Base-by-base conservation (phyloP, 768 basidiomycete genomes). In the Boletus subcaerulescens region DNA sequence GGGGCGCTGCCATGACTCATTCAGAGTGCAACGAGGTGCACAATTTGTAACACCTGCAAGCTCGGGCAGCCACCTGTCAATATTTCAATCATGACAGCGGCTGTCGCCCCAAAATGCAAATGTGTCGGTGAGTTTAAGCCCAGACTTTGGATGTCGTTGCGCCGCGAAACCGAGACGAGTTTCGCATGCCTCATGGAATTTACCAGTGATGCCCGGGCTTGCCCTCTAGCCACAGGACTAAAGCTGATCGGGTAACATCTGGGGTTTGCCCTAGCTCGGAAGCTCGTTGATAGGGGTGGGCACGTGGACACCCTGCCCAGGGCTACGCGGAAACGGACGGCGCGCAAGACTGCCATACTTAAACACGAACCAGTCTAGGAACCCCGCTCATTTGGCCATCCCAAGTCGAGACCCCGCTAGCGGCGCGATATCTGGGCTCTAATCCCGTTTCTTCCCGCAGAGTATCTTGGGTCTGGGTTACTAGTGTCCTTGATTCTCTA, bases 391-490 rank as follows among this genome's bases (percentile, higher is more conserved):
- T 36, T 29, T 8, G 29, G 29, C 29, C 0, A 8, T 29, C 26
- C 26, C 9, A 24, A 24, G 45, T 46, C 56, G 48, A 50, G 48
- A 50, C 48, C 45, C 46, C n/a, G 18, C 15, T 18, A 48, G 22
- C 22, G 50, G 50, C 44, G 31, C 60, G 48, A 47, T 36, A 24
- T 55, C 60, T 45, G 57, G 47, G 22, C 41, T 31, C 45, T 13
- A 13, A 47, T 44, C 43, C 62, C 52, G 53, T 55, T 55, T 49
- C 59, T 48, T 55, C 20, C 62, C 53, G 40, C 24, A 35, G 50
- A 39, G 45, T 47, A 36, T 47, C 43, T 38, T 3, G 36, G 31
- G 8, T 22, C 31, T 48, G 32, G 38, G 20, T 35, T 47, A 26
- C n/a, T 22, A 18, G 35, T 24, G 8, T 31, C 32, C 15, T 44